A percentile compares a stretch with the other conserved stretches of the same genome.
phyloP scores from a whole-genome alignment of 371 early-diverging fungal species.

The Homolaphlyctis polyrhiza region DNA sequence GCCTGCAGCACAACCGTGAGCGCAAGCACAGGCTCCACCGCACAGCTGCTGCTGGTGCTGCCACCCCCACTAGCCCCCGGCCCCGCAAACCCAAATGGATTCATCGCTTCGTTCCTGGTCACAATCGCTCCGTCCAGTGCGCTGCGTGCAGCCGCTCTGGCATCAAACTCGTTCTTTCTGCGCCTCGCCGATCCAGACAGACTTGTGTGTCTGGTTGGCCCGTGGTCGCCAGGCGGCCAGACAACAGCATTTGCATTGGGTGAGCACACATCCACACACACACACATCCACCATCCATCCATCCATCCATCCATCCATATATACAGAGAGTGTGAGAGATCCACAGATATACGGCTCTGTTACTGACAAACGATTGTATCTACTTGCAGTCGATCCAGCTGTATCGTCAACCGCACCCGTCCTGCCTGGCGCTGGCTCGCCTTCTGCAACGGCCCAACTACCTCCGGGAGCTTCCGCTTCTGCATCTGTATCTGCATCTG shows the following conservation, averaged over 20 bases:
- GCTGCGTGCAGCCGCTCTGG: not conserved
- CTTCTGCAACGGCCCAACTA: not conserved
- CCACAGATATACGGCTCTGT: too few species aligned
- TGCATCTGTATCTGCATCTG: not conserved
- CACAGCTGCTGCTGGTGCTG: not conserved
- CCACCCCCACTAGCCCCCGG: not conserved
- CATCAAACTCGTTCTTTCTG: not conserved
- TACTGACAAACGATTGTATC: too few species aligned
- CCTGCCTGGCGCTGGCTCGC: not conserved
- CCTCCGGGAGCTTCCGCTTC: not conserved
- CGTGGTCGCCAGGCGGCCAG: not conserved
- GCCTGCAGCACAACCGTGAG: not conserved
- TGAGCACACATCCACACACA: too few species aligned
- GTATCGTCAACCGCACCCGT: too few species aligned
- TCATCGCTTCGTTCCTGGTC: not conserved
- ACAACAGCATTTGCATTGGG: too few species aligned
- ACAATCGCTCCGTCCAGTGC: not conserved
- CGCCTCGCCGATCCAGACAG: not conserved
- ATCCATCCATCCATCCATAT: too few species aligned
- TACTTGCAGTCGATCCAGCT: too few species aligned
- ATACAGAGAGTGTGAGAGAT: too few species aligned
- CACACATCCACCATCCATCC: too few species aligned
- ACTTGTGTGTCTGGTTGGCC: slow-evolving; percentile 2
- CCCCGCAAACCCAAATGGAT: not conserved
- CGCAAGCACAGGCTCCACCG: too few species aligned